Percentiles rank a stretch among this genome's conserved stretches.
Evolutionary conservation across 2,329 filamentous ascomycete genomes (phyloP).

Genomic region (Aspergillus sp.): DNA sequence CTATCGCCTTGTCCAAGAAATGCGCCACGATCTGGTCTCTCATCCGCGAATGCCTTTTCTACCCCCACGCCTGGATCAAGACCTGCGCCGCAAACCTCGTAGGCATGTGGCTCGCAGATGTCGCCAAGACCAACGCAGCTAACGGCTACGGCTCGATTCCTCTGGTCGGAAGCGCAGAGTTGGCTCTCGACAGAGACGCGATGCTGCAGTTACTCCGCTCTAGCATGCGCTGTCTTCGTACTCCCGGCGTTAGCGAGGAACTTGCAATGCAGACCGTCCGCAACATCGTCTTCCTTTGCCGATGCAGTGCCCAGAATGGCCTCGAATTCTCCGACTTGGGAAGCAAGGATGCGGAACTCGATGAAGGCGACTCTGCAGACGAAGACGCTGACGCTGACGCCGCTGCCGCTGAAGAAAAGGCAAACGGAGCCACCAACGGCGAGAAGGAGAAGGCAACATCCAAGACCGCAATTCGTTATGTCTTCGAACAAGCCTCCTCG

Average conservation of each 20-base stretch:
- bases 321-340: conserved; percentile 38
- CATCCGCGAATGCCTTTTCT: conserved; percentile 62
- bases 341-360: conserved; percentile 32
- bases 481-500: conserved; percentile 71
- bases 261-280: conserved; percentile 73
- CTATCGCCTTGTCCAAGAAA: conserved; percentile 54
- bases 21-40: conserved; percentile 63
- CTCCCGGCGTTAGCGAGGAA: conserved; percentile 59
- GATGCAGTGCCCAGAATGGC: conserved; percentile 54
- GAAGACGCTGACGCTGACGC: conserved; percentile 43
- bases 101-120: conserved; percentile 71
- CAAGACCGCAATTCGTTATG: conserved; percentile 58
- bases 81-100: conserved; percentile 67
- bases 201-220: conserved; percentile 55
- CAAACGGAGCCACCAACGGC: conserved; percentile 17
- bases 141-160: conserved; percentile 51
- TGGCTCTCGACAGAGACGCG: conserved; percentile 58
- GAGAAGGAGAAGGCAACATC: conserved; percentile 6
- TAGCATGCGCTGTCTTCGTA: conserved; percentile 55
- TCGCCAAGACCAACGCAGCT: conserved; percentile 58
- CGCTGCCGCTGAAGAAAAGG: conserved; percentile 36
- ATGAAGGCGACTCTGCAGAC: conserved; percentile 36
- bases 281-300: conserved; percentile 75
- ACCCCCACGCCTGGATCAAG: conserved; percentile 68
- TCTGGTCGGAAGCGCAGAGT: conserved; percentile 62